Evolutionary conservation across 164 flowering plant genomes (phyloP), one percentile per base, ranked within the genome.

Genomic region (Vitis amurensis): DNA sequence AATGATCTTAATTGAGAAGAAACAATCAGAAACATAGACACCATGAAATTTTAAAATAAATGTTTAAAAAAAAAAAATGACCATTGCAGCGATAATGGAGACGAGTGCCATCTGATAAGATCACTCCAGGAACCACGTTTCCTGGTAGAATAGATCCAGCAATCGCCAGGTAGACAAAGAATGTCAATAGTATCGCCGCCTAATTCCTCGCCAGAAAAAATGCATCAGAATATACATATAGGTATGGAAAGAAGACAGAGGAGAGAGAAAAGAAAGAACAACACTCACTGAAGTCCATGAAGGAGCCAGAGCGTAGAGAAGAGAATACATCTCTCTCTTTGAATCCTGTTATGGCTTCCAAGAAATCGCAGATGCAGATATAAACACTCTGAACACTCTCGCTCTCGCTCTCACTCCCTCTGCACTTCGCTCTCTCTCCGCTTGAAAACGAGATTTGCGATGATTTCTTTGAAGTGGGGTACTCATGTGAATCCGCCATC

Each of bases 11-110:
- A 37, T 37, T 37, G 61, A 59, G 29, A n/a, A 59, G 61, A n/a
- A 59, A 37, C 7, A 37, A 37, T 37, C n/a, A 55, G 13, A 14
- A 14, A 50, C 56, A 29, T 15, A 19, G 19, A 58, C 37, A 44
- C 7, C 17, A 50, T 29, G 9, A n/a, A 27, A 9, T 23, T 19
- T 8, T n/a, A 47, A 10, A 15, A 47, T 37, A 11, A 2, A 17
- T 23, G 55, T 3, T 23, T n/a, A 27, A n/a, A 11, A n/a, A 11
- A 60, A 19, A 7, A 23, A 51, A 55, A 23, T 10, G 4, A 89
- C 98, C 99, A 73, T 95, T 95, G 89, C 98, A 91, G 19, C 91
- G 86, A 74, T 95, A 95, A 59, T 80, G 74, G 53, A 91, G 88
- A n/a, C 94, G 86, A 61, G 90, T 74, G 37, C 91, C 92, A 67